Evolutionary conservation across 257 asterid genomes (phyloP), one percentile per base, ranked within the genome.

Genomic region (Dorcoceras hygrometricum): DNA sequence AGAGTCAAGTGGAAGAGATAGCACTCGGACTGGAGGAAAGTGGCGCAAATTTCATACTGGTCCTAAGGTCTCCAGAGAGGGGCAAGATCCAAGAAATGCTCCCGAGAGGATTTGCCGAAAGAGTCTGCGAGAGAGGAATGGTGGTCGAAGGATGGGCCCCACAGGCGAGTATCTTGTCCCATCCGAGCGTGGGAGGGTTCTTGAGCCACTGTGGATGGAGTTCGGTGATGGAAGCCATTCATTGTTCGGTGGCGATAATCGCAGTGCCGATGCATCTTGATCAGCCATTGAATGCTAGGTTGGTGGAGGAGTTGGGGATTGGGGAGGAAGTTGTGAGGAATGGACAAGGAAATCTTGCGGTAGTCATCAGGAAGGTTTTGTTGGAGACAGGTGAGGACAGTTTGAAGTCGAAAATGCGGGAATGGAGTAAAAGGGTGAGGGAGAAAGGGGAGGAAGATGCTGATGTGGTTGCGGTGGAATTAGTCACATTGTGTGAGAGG

Each of bases 181-280:
- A 85, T 56, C 28, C 67, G 2, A 86, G 84, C 39, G 69, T 83
- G 0, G 95, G 92, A 0, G 95, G 83, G 22, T 88, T 88, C 19
- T 9, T 86, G 76, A 88, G 86, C 43, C 86, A 88, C 10, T 88
- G 90, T 11, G 90, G 95, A 22, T 86, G 95, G 95, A 77, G 82
- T 64, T 84, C 90, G 3, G 82, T 86, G 71, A 77, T 84, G 79
- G 86, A 90, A 32, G 80, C 78, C 0, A 65, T 86, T 18, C 62
- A 72, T 14, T 80, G 25, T 2, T 81, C 83, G 3, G 81, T 84
- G 65, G 95, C 90, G 22, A 78, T 90, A 0, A 63, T 81, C 5
- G 88, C 87, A 22, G 62, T 75, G 83, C 92, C 97, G 34, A 86
- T 84, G 84, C 85, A 83, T 50, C 64, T 78, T 31, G 97, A 87